phyloP scores from a whole-genome alignment of 768 basidiomycete genomes.

The Gyrodon lividus region DNA sequence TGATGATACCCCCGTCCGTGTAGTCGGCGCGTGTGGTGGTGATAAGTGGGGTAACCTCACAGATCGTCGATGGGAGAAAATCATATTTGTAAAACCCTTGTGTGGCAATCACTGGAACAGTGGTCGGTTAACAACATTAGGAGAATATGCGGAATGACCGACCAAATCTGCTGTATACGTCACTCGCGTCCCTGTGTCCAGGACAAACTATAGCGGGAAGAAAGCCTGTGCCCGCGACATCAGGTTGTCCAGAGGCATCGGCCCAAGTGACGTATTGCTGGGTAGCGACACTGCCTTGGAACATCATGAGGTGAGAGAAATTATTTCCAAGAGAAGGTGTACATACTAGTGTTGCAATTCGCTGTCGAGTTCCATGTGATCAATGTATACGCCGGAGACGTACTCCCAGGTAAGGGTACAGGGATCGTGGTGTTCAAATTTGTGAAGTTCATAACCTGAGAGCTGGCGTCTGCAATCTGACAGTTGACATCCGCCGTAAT shows the following conservation, averaged over 20 bases:
- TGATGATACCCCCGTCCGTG: background rate
- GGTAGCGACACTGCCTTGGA: too few relatives aligned
- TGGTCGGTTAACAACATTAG: background rate
- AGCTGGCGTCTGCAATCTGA: too few relatives aligned
- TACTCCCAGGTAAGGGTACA: too few relatives aligned
- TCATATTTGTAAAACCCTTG: conserved; percentile 10
- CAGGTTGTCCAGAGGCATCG: background rate
- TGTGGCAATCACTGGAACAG: background rate
- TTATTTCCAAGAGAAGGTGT: too few relatives aligned
- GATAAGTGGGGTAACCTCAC: conserved; percentile 10
- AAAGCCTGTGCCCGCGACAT: background rate
- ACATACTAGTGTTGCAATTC: too few relatives aligned
- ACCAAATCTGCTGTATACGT: conserved; percentile 3
- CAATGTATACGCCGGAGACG: too few relatives aligned
- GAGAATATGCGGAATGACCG: too few relatives aligned
- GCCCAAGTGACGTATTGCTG: conserved; percentile 1
- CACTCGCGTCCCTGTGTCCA: background rate
- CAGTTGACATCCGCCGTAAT: too few relatives aligned
- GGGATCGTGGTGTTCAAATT: too few relatives aligned
- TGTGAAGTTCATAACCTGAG: too few relatives aligned
- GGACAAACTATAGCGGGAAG: conserved; percentile 5
- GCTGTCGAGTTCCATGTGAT: too few relatives aligned
- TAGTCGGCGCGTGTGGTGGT: conserved; percentile 13
- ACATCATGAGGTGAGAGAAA: too few relatives aligned
- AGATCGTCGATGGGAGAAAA: conserved; percentile 9